Base-by-base conservation (phyloP, 75 land plant species). In the Larix kaempferi region DNA sequence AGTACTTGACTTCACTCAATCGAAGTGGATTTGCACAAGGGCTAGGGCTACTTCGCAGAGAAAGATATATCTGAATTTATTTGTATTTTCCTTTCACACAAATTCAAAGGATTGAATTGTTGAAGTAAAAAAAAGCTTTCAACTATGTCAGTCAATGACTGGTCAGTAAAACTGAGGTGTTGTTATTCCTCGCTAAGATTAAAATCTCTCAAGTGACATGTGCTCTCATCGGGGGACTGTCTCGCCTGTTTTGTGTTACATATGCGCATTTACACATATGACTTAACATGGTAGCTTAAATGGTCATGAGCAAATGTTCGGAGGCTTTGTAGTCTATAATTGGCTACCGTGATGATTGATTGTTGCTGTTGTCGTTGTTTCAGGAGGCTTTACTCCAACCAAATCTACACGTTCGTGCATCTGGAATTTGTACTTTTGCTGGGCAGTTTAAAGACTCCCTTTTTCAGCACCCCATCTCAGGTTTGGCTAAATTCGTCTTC, bases 281-380 rank as follows among this genome's bases (percentile, higher is more conserved):
- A 3, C 6, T 64, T 33, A 64, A 29, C 39, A 33, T 15, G 16
- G 6, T 19, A 29, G 4, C 37, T 27, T 64, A 5, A 41, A 41
- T 41, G 49, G 67, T 5, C 26, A 23, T 29, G 27, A 64, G 1
- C 16, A 15, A 2, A 12, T 15, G 14, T 14, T 64, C 15, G 67
- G 33, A 64, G 33, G 67, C 33, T 1, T 14, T 64, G 67, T 29
- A 64, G 67, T 29, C 16, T 27, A 4, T 64, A 25, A 1, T 33
- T 62, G 65, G 29, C 1, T 29, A 14, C 37, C 14, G 2, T 64
- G 19, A 29, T 63, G 15, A 64, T 35, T 27, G 14, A 27, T 64
- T 64, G 37, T 29, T 64, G 67, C 37, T 64, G 67, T 19, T 64
- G 67, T 29, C 12, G 37, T 64, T 64, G 67, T 64, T 29, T 64